Evolutionary conservation across 2,329 filamentous ascomycete species (phyloP), one percentile per base, ranked within the genome.

Genomic region (Corynespora cassiicola): DNA sequence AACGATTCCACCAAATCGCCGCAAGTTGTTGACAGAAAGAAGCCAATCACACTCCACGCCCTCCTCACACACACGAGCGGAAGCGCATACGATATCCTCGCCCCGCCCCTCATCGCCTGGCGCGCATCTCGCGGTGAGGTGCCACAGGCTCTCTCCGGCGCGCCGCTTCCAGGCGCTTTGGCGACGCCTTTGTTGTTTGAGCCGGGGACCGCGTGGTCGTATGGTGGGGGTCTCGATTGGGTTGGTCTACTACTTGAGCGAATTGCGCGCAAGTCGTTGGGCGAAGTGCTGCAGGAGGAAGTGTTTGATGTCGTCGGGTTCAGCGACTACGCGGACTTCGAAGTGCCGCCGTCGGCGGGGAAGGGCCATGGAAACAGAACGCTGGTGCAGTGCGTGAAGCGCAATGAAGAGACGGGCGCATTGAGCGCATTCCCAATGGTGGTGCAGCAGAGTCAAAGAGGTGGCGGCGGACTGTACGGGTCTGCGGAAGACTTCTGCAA

Each of bases 51-150:
- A 3, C 34, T 50, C 2, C 32, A 52, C 16, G 65, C 68, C 24
- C 66, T 80, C 1, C 68, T 80, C 10, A 74, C 73, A 0, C 77
- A 80, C 52, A 74, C 75, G 0, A 56, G 68, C 4, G 77, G 77
- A 6, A 42, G 75, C 2, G 69, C 60, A 3, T 72, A 73, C 44
- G 72, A 75, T 35, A 30, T 71, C 17, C 50, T 58, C 7, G 66
- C 75, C 31, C 63, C 72, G 1, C 63, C 69, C 7, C 59, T 78
- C 4, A 36, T 45, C 2, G 63, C 58, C 21, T 79, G 75, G 75
- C 65, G 69, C 4, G 42, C 54, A 16, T 50, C 49, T 5, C 39
- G 60, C 6, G 69, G 68, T 27, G 39, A 47, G 20, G 11, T 11
- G 19, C 39, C 41, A 15, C 8, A 25, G 12, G 11, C 33, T 6